Percentiles rank a stretch among this genome's conserved stretches.
Evolutionary conservation across 108 stramenopile species (phyloP).

Genomic region (Skeletonema marinoi): DNA sequence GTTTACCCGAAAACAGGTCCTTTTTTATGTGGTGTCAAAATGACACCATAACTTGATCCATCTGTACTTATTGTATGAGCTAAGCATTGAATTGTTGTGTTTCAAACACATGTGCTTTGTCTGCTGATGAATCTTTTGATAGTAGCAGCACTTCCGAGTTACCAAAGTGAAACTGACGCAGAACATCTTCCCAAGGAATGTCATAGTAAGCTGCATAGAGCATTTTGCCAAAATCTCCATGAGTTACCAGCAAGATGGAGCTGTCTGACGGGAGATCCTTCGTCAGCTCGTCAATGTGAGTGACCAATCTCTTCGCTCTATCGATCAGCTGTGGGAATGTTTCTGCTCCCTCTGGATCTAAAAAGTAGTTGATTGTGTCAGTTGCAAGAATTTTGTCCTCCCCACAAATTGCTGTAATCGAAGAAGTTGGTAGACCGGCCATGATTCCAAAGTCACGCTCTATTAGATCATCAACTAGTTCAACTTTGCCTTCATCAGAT

Average conservation of each 20-base stretch:
- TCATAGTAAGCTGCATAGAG: slow-evolving; percentile 58
- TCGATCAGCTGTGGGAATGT: slow-evolving; percentile 57
- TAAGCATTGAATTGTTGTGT: slow-evolving; percentile 36
- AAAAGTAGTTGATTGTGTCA: slow-evolving; percentile 55
- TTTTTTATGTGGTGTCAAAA: too few relatives aligned
- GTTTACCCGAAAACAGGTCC: too few relatives aligned
- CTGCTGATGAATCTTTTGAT: slow-evolving; percentile 40
- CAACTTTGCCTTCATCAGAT: slow-evolving; percentile 8
- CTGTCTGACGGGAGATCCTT: not conserved
- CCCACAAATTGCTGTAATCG: slow-evolving; percentile 41
- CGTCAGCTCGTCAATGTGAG: slow-evolving; percentile 22
- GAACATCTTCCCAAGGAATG: slow-evolving; percentile 51
- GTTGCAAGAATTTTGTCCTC: slow-evolving; percentile 37
- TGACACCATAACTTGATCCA: too few relatives aligned
- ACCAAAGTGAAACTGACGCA: slow-evolving; percentile 60
- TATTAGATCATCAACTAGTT: slow-evolving; percentile 41
- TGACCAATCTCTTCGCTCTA: slow-evolving; percentile 35
- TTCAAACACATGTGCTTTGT: slow-evolving; percentile 48
- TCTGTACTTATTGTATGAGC: too few relatives aligned
- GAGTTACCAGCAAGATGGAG: slow-evolving; percentile 52
- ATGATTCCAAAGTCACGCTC: slow-evolving; percentile 59
- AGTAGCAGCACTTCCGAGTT: slow-evolving; percentile 53
- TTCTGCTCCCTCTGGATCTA: slow-evolving; percentile 52
- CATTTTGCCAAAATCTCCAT: slow-evolving; percentile 68
- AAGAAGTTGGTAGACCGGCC: slow-evolving; percentile 46